Evolutionary conservation across 2,329 filamentous ascomycete genomes (phyloP).

Genomic region (Sclerotiophoma versabilis): DNA sequence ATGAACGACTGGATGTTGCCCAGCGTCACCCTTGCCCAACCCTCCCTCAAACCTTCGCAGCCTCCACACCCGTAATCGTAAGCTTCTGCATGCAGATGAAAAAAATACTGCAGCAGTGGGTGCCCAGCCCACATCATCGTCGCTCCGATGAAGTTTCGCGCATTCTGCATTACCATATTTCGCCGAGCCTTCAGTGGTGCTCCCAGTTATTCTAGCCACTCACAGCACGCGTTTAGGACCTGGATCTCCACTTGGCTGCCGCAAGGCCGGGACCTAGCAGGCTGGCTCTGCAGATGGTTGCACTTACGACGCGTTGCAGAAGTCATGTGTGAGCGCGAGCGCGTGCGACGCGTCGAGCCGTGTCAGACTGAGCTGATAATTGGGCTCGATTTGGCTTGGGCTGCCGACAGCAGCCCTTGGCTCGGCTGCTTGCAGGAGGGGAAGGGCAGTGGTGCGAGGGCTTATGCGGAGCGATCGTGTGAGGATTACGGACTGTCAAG

Average conservation of each 20-base stretch:
- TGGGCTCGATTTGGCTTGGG: constrained; percentile 2
- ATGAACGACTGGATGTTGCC: constrained; percentile 2
- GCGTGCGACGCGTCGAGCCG: constrained; percentile 30
- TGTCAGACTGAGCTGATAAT: constrained; percentile 5
- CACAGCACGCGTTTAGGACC: constrained; percentile 4
- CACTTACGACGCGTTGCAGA: constrained; percentile 25
- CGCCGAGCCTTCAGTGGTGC: constrained; percentile 17
- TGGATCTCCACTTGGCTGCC: constrained; percentile 13
- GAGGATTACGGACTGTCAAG: constrained; percentile 3
- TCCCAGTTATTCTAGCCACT: constrained; percentile 9
- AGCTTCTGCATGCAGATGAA: constrained; percentile 13
- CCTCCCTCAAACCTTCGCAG: constrained; percentile 4
- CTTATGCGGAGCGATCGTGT: constrained; percentile 10
- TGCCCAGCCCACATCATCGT: constrained; percentile 23
- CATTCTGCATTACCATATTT: constrained; percentile 20
- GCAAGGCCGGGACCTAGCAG: constrained; percentile 18
- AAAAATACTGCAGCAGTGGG: constrained; percentile 23
- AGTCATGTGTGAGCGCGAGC: constrained; percentile 30
- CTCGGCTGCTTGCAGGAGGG: constrained; percentile 13
- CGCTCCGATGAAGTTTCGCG: constrained; percentile 20
- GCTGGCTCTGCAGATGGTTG: constrained; percentile 1
- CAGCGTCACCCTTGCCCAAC: constrained; percentile 12
- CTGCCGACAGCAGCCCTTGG: not conserved
- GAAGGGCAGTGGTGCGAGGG: constrained; percentile 5
- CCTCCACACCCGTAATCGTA: constrained; percentile 3